Percentiles rank a stretch among this genome's conserved stretches.
These are phyloP conservation scores for Cyphellophora europaea DNA, from an alignment of 2,329 filamentous ascomycete genomes.

Conservation along the genomic window DNA sequence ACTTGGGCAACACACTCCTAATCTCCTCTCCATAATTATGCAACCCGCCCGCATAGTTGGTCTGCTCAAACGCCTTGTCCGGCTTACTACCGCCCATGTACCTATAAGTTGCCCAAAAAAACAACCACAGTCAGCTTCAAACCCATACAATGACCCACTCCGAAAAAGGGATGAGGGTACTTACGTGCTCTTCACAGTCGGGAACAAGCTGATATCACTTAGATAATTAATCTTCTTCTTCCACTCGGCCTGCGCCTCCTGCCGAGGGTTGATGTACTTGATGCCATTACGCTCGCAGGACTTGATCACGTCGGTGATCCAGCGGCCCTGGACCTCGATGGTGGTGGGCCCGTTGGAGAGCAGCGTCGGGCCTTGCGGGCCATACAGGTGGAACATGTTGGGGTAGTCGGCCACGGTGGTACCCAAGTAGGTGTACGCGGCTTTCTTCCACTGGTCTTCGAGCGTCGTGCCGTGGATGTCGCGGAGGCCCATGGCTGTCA, in stretches of 20 bases:
- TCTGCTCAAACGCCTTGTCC: constrained; percentile 43
- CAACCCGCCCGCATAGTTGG: constrained; percentile 33
- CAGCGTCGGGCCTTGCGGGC: constrained; percentile 40
- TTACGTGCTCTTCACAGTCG: constrained; percentile 23
- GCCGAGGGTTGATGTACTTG: constrained; percentile 42
- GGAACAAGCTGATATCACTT: too few species aligned
- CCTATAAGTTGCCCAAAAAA: neutral
- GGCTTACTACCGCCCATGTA: constrained; percentile 51
- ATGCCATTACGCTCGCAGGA: constrained; percentile 38
- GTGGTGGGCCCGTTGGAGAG: constrained; percentile 47
- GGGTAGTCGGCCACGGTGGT: constrained; percentile 30
- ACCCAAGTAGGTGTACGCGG: constrained; percentile 29
- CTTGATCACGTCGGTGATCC: constrained; percentile 39
- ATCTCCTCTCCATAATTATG: constrained; percentile 16
- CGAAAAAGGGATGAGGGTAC: constrained; percentile 33
- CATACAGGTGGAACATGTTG: constrained; percentile 34
- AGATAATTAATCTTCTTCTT: constrained; percentile 35
- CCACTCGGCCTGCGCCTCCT: constrained; percentile 39
- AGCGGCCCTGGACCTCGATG: constrained; percentile 47
- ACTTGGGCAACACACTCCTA: constrained; percentile 10
- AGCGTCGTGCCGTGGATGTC: constrained; percentile 21
- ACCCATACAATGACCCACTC: neutral
- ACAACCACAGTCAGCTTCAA: too few species aligned
- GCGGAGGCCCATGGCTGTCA: too few species aligned
- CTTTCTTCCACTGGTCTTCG: constrained; percentile 24